phyloP scores from a whole-genome alignment of 179 eudicot genomes.

The Vitellaria paradoxa region DNA sequence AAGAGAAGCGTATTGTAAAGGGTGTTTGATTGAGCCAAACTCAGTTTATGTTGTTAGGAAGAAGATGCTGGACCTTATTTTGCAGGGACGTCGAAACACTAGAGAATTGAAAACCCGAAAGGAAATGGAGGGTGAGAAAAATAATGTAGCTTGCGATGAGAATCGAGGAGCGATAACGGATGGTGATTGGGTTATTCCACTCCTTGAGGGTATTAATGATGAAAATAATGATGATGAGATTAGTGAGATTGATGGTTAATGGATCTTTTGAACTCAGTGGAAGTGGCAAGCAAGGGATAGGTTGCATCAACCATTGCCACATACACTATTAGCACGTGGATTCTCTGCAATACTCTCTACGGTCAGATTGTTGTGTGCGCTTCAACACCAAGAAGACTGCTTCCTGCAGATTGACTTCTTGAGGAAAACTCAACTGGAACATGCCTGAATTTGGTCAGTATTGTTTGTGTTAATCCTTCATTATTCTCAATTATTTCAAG shows the following conservation, averaged over 20 bases:
- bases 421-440: not conserved
- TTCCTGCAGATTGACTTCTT: not conserved
- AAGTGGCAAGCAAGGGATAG: not conserved
- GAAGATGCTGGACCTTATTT: slow-evolving; percentile 66
- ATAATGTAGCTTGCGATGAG: slow-evolving; percentile 3
- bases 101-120: slow-evolving; percentile 32
- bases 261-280: not conserved
- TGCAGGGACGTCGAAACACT: slow-evolving; percentile 51
- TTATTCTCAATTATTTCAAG: slow-evolving; percentile 2
- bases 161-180: slow-evolving; percentile 27
- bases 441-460: not conserved
- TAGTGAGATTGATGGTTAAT: not conserved
- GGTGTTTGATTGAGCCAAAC: slow-evolving; percentile 41
- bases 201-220: slow-evolving; percentile 35
- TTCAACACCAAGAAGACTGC: not conserved
- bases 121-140: slow-evolving; percentile 26
- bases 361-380: not conserved
- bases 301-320: not conserved
- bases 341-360: not conserved
- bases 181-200: slow-evolving; percentile 56
- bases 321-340: not conserved
- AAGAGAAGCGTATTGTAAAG: slow-evolving; percentile 68
- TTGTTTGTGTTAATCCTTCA: not conserved
- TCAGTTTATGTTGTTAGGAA: slow-evolving; percentile 48
- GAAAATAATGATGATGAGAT: slow-evolving; percentile 5